phyloP scores from a whole-genome alignment of 345 rosid species.

The Euphorbia lathyris region DNA sequence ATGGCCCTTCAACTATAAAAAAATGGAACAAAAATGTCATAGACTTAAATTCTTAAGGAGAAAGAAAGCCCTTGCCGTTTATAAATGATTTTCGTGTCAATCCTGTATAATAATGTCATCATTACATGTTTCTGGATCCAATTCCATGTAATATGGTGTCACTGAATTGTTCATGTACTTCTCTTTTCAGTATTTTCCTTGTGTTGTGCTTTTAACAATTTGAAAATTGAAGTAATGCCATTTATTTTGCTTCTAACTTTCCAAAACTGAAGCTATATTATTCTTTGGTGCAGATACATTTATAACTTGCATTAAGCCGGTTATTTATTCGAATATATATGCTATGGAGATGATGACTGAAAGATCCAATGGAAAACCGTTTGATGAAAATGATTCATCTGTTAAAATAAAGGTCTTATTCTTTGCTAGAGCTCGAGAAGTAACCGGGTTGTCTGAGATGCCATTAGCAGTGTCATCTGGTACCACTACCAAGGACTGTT shows the following conservation, averaged over 20 bases:
- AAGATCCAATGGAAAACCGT: conserved; percentile 3
- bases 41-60: too few species aligned
- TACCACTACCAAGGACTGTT: conserved; percentile 63
- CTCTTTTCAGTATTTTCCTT: too few species aligned
- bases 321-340: conserved; percentile 16
- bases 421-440: conserved; percentile 83
- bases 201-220: too few species aligned
- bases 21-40: too few species aligned
- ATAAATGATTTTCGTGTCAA: too few species aligned
- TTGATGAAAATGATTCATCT: conserved; percentile 24
- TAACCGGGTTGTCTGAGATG: conserved; percentile 58
- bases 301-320: conserved; percentile 4
- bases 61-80: too few species aligned
- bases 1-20: too few species aligned
- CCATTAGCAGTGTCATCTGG: conserved; percentile 53
- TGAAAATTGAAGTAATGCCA: too few species aligned
- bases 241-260: neutral
- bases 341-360: conserved; percentile 18
- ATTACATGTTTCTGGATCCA: too few species aligned
- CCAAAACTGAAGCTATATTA: neutral
- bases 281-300: conserved; percentile 12
- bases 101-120: too few species aligned
- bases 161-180: too few species aligned
- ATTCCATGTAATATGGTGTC: too few species aligned
- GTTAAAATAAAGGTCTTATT: conserved; percentile 66